Evolutionary conservation across 768 basidiomycete genomes (phyloP), one percentile per base, ranked within the genome.

Genomic region (Suillus sp.): DNA sequence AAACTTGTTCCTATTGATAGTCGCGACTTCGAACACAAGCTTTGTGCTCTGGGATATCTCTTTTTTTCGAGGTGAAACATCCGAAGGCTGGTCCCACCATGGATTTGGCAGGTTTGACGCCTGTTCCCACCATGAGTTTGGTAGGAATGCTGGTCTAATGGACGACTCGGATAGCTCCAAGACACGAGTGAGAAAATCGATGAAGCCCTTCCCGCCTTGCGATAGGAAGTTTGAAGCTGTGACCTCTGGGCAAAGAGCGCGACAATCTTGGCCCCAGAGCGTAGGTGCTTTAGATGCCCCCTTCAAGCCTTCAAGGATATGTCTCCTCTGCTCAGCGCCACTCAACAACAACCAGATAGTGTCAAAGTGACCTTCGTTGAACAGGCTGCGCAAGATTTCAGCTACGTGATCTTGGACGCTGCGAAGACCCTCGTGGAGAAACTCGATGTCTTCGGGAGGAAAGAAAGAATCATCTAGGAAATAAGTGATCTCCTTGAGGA

Each of bases 171-270:
- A 48, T 25, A 40, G 35, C 34, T 66, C 59, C 30, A 13, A 25
- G 20, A 56, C 57, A 64, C 4, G 25, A 20, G 40, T 30, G 53
- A 64, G 30, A 38, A 65, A 54, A 9, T 65, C 40, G 50, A 64
- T 0, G 16, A 64, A 65, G 9, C 37, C 54, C 47, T 53, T 30
- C 61, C 68, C 60, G 11, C 55, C 25, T 37, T 62, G 51, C 25
- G 60, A 50, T 27, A 69, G 37, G 60, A 71, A 55, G 20, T 40
- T 20, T 30, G 57, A 55, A 7, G 57, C 27, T 20, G 63, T 66
- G 20, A 71, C 56, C 51, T 69, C 68, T n/a, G 68, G 70, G 38
- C 65, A 69, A 40, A 65, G 34, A 45, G 67, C 69, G 53, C 69
- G 65, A 27, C 42, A 35, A 60, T 71, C 67, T 35, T 68, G 18